Conservation (phyloP, 2,329 filamentous ascomycete species). For the Hawksworthiomyces lignivorus region DNA sequence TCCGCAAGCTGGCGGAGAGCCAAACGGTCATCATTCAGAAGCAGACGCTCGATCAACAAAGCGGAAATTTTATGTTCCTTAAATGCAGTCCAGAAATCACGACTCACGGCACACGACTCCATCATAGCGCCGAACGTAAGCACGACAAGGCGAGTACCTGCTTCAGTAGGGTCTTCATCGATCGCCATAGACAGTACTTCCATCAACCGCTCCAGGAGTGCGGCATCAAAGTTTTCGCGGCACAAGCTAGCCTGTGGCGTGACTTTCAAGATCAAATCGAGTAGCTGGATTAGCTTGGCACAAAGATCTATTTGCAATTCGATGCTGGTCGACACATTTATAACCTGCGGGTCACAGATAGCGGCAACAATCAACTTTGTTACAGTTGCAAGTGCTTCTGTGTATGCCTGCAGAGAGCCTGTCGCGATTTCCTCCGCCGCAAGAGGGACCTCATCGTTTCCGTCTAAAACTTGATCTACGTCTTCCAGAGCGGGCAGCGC, state of each 20-base stretch:
- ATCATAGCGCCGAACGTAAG: conserved; percentile 32
- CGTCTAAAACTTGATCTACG: no score
- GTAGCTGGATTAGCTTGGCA: conserved; percentile 47
- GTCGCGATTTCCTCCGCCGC: not conserved
- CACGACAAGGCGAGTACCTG: conserved; percentile 11
- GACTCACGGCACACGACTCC: conserved; percentile 30
- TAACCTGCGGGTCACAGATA: conserved; percentile 49
- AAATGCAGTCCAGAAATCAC: conserved; percentile 32
- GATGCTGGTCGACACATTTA: conserved; percentile 34
- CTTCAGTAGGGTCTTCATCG: conserved; percentile 5
- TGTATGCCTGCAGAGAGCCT: conserved; percentile 17
- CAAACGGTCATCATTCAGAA: conserved; percentile 29
- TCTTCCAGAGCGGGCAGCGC: conserved; percentile 9
- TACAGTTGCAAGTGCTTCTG: conserved; percentile 33
- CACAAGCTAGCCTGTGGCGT: conserved; percentile 13
- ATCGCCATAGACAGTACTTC: conserved; percentile 20
- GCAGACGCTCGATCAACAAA: conserved; percentile 25
- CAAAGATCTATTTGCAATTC: conserved; percentile 42
- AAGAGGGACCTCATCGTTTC: no score
- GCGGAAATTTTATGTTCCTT: conserved; percentile 19
- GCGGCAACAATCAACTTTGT: conserved; percentile 51
- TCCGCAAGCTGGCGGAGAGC: conserved; percentile 29
- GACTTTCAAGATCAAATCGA: conserved; percentile 44
- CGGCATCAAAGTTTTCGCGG: conserved; percentile 18
- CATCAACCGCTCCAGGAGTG: conserved; percentile 24